phyloP scores from a whole-genome alignment of 805 yeast genomes.

The Scheffersomyces lignosus region DNA sequence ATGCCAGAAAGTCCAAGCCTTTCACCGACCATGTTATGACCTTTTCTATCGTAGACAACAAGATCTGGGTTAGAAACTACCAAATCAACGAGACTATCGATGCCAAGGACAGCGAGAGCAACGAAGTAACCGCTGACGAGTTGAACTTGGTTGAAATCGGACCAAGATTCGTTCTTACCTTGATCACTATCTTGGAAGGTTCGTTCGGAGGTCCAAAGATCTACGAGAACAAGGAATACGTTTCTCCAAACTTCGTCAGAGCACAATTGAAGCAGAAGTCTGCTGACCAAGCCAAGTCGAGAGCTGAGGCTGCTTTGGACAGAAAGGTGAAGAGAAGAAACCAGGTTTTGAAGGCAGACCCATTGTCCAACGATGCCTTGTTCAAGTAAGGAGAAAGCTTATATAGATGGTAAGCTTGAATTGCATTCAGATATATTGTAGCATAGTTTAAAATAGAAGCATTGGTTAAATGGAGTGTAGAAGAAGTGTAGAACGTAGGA shows the following conservation, averaged over 20 bases:
- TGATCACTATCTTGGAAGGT: conserved; percentile 89
- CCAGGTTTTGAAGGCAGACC: conserved; percentile 73
- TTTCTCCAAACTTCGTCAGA: conserved; percentile 92
- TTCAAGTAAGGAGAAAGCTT: no score
- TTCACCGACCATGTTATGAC: conserved; percentile 94
- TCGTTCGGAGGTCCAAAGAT: conserved; percentile 98
- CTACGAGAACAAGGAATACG: conserved; percentile 94
- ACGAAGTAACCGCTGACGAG: conserved; percentile 50
- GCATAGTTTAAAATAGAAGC: not conserved
- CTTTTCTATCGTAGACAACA: conserved; percentile 87
- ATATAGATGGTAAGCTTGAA: no score
- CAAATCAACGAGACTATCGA: conserved; percentile 75
- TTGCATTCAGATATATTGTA: no score
- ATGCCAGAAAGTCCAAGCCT: conserved; percentile 89
- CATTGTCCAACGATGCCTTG: conserved; percentile 73
- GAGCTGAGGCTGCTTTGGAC: conserved; percentile 78
- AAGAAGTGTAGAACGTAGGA: not conserved
- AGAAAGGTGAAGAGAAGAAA: conserved; percentile 76
- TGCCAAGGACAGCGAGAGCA: conserved; percentile 53
- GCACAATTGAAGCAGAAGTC: conserved; percentile 80
- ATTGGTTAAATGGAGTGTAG: not conserved
- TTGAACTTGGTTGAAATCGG: conserved; percentile 90
- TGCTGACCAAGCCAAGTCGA: conserved; percentile 73
- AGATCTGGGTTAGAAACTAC: conserved; percentile 93
- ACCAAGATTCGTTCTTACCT: conserved; percentile 91